phyloP scores from a whole-genome alignment of 2,329 filamentous ascomycete genomes.

The Keithomyces neogunnii region DNA sequence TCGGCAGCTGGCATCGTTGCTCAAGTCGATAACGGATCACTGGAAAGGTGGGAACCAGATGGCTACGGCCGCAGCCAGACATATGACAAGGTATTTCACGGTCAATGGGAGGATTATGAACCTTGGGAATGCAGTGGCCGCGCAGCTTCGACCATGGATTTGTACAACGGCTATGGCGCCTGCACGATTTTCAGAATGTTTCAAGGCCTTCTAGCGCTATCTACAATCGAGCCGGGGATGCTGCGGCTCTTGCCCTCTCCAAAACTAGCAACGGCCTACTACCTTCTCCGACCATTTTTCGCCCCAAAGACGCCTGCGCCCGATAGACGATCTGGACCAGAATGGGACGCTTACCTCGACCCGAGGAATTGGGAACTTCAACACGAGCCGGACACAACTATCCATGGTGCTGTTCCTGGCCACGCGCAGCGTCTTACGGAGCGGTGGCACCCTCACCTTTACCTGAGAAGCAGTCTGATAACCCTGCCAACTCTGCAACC shows the following conservation, averaged over 20 bases:
- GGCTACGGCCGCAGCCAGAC: conserved; percentile 55
- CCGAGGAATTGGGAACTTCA: conserved; percentile 36
- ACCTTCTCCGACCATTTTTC: conserved; percentile 55
- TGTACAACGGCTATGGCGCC: conserved; percentile 49
- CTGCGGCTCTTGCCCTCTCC: conserved; percentile 69
- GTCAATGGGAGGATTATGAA: conserved; percentile 47
- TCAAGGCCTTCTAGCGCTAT: conserved; percentile 47
- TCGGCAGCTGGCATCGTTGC: conserved; percentile 47
- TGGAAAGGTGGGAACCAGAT: conserved; percentile 63
- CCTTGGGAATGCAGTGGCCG: conserved; percentile 47
- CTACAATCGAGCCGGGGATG: conserved; percentile 53
- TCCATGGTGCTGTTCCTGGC: conserved; percentile 49
- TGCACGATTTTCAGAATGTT: conserved; percentile 53
- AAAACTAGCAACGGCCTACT: conserved; percentile 66
- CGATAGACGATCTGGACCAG: conserved; percentile 26
- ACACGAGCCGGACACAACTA: conserved; percentile 42
- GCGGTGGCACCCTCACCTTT: conserved; percentile 48
- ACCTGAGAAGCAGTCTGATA: conserved; percentile 43
- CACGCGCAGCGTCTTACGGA: conserved; percentile 51
- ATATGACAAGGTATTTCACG: conserved; percentile 45
- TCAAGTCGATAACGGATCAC: conserved; percentile 61
- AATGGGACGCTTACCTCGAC: conserved; percentile 45
- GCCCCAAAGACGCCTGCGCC: conserved; percentile 34
- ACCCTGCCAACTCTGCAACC: conserved; percentile 46
- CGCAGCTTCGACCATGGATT: conserved; percentile 42